Base-by-base conservation (phyloP, 805 yeast genomes). In the Candida schatavii region DNA sequence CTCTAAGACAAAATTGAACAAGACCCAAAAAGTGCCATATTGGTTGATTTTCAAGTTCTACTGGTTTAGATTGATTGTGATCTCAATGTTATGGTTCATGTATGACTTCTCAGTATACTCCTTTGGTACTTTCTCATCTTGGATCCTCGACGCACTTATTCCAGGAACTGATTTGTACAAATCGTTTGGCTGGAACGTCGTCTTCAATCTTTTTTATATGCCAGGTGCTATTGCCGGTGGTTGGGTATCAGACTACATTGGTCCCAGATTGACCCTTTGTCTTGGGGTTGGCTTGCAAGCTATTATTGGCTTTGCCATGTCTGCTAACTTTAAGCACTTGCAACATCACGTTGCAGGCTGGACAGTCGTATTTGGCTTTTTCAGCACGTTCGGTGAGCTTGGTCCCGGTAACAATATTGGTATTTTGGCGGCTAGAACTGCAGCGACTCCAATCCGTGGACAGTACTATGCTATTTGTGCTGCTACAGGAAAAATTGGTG, bases 391-490 rank as follows among this genome's bases (percentile, higher is more conserved):
- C 37, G 97, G 97, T 55, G 97, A 91, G 64, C 85, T 90, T 63
- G 95, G 96, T 23, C 90, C 95, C 11, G 98, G 97, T 68, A 88
- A 89, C 65, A 88, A 86, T 65, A 84, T 86, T 61, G 97, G 97
- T 51, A 67, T 86, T 42, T 72, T 90, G 47, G 95, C 96, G 17
- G 77, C 96, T 32, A 89, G 89, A 66, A 84, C 96, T 5, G 76
- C 83, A 36, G 85, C 96, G 35, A 83, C 96, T 7, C 82, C 96
- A 18, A 77, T 89, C 43, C 82, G 97, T 69, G 97, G 97, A 44
- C 85, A 85, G 54, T 87, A 85, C 66, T 90, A 90, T 59, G 93
- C 93, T 54, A 73, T 88, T 52, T 91, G 95, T 34, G 96, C 97
- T 43, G 96, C 96, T 20, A 53, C 82, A 41, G 97, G 96, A 56